Base-by-base conservation (phyloP, 768 basidiomycete species). In the Boletus pseudopeckii region DNA sequence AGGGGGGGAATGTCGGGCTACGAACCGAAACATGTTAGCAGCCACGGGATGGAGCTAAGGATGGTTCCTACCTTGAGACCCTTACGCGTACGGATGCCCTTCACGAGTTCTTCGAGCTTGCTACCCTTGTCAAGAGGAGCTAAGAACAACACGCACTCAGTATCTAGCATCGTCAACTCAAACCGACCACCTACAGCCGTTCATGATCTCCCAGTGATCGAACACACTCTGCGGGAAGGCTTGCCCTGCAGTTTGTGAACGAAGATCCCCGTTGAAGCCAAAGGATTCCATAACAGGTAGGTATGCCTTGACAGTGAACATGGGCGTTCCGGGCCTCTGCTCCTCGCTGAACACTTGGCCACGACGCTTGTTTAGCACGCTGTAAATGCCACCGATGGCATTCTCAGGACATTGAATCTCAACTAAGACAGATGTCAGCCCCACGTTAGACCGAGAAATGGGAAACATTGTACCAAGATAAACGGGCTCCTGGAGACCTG, bases 241-340 rank as follows among this genome's bases (percentile, higher is more conserved):
- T 78, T 99, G 96, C 48, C 97, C 97, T 68, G 82, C 84, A 39
- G 97, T 98, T 46, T 88, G 86, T 70, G 85, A 83, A 61, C 96
- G 90, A 51, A 99, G 86, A 65, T 91, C 94, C 64, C 89, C 92
- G 74, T 94, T 98, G 88, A 98, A 98, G 63, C 96, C 95, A 77
- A 97, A 96, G 15, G 90, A 93, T 75, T 92, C 91, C 70, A 79
- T 77, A 71, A 93, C 91, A 64, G 93, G 92, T 38, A 94, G 80
- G 80, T 92, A 93, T 24, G 94, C 94, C 83, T 97, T 98, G 75
- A 99, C 88, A 44, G 89, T 98, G 86, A 96, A 96, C 93, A 98
- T 97, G 58, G 97, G 97, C 17, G 97, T 99, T 77, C 97, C 96
- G 4, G 85, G 79, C 66, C 95, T 80, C 76, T 98, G 97, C 75